Conservation (phyloP, 352 stramenopile genomes). For the Thalassiosira hispida region DNA sequence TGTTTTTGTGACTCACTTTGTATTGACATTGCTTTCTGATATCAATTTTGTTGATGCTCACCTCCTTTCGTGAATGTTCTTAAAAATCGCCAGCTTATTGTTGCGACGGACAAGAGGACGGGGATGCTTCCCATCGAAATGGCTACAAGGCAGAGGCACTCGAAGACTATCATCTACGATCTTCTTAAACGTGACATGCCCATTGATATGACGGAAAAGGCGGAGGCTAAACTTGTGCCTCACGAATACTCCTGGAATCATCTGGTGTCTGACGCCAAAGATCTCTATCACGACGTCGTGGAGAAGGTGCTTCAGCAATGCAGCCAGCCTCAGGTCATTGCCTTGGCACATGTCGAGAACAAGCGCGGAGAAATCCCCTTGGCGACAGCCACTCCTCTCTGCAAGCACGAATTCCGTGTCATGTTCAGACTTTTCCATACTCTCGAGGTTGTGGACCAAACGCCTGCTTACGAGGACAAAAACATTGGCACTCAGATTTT, state of each 20-base stretch:
- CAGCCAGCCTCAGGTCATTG: conserved; percentile 82
- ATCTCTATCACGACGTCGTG: conserved; percentile 83
- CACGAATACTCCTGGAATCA: conserved; percentile 86
- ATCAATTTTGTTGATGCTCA: neutral
- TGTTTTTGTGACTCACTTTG: neutral
- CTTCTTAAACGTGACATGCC: conserved; percentile 83
- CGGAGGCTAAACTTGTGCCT: conserved; percentile 69
- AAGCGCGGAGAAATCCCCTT: conserved; percentile 81
- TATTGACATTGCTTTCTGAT: neutral
- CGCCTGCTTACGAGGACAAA: conserved; percentile 77
- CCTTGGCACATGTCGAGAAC: conserved; percentile 81
- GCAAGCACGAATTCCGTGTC: conserved; percentile 84
- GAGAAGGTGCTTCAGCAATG: conserved; percentile 82
- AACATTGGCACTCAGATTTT: conserved; percentile 84
- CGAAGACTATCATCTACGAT: conserved; percentile 82
- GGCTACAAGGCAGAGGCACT: conserved; percentile 79
- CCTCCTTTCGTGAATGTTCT: neutral
- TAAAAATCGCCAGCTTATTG: conserved; percentile 53
- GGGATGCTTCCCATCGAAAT: conserved; percentile 84
- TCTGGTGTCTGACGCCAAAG: conserved; percentile 78
- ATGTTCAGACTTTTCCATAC: conserved; percentile 85
- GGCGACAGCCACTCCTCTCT: conserved; percentile 79
- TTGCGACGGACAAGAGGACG: conserved; percentile 78
- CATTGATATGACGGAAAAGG: conserved; percentile 83
- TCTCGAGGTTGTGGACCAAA: conserved; percentile 82